Evolutionary conservation across 768 basidiomycete genomes (phyloP).

Genomic region (Tricholoma sp.): DNA sequence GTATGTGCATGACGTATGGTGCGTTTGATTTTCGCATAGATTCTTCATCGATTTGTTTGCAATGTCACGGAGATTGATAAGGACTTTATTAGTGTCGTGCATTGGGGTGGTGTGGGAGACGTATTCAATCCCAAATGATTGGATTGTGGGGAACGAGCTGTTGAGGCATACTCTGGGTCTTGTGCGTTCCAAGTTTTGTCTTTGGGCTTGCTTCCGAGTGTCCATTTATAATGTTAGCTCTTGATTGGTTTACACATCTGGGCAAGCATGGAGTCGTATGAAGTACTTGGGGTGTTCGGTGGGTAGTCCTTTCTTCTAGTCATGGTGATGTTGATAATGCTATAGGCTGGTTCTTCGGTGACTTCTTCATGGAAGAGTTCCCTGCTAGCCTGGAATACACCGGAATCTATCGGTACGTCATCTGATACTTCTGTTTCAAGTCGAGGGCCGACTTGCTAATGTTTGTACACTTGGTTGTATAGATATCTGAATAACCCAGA

Average conservation of each 20-base stretch:
- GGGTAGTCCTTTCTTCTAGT: constrained; percentile 12
- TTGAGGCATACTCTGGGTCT: constrained; percentile 84
- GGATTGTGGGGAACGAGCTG: constrained; percentile 84
- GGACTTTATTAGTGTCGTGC: constrained; percentile 61
- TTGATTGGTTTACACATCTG: constrained; percentile 86
- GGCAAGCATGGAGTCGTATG: constrained; percentile 86
- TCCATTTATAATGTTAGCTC: constrained; percentile 39
- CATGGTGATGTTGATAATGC: neutral
- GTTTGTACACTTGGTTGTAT: constrained; percentile 20
- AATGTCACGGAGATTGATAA: neutral
- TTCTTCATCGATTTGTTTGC: too few species aligned
- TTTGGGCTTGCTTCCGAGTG: constrained; percentile 3
- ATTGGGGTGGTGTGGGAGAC: constrained; percentile 85
- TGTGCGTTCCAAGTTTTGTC: constrained; percentile 41
- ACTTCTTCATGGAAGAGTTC: constrained; percentile 95
- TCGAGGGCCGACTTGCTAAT: neutral
- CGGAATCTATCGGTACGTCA: constrained; percentile 83
- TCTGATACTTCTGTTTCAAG: neutral
- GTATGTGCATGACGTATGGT: constrained; percentile 95
- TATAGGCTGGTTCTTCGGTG: constrained; percentile 96
- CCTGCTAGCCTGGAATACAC: constrained; percentile 89
- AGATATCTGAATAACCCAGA: constrained; percentile 95
- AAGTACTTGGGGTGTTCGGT: constrained; percentile 94
- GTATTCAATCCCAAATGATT: constrained; percentile 74
- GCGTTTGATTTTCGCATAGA: constrained; percentile 8